Evolutionary conservation across 2,329 filamentous ascomycete species (phyloP), one percentile per base, ranked within the genome.

Genomic region (Phaeosphaeriaceae sp.): DNA sequence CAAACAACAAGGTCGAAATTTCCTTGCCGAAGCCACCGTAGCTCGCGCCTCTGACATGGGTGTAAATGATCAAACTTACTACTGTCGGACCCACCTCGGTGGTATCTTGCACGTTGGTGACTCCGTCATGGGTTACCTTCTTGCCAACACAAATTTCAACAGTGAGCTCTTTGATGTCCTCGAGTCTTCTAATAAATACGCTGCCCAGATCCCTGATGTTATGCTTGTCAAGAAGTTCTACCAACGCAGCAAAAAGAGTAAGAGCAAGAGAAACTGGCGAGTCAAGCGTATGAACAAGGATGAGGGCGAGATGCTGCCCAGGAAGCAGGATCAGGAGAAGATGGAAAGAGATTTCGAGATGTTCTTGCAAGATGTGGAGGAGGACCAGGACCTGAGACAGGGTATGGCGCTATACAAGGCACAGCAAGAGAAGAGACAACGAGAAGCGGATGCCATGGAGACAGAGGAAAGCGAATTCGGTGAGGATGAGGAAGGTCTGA

Each of bases 141-240:
- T 99, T 40, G 87, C 85, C 4, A 92, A 91, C 41, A 87, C 91
- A 46, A 96, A 96, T 74, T 97, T 93, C 81, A 97, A 99, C 81
- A 94, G 92, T 70, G 79, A 83, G 8, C 83, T 95, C 61, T 92
- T 88, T 61, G 92, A 96, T 62, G 89, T 87, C 4, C 82, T 97
- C 28, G 92, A 97, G 74, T 91, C 87, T 44, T 85, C 85, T 72
- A 66, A 64, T 54, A 85, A 87, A 42, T 93, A 95, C 75, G 79
- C 84, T 2, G 87, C 86, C 3, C 86, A 82, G 3, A 89, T 99
- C 47, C 94, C 94, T 0, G 94, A 99, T 66, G 94, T 97, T 0
- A 78, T 99, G 6, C 82, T 99, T 3, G 91, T 99, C 73, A 97
- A 96, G 91, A 99, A 99, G 76, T 87, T 90, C 81, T 99, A 95